Conservation (phyloP, 2,329 filamentous ascomycete species). For the Pseudocercospora eumusae region DNA sequence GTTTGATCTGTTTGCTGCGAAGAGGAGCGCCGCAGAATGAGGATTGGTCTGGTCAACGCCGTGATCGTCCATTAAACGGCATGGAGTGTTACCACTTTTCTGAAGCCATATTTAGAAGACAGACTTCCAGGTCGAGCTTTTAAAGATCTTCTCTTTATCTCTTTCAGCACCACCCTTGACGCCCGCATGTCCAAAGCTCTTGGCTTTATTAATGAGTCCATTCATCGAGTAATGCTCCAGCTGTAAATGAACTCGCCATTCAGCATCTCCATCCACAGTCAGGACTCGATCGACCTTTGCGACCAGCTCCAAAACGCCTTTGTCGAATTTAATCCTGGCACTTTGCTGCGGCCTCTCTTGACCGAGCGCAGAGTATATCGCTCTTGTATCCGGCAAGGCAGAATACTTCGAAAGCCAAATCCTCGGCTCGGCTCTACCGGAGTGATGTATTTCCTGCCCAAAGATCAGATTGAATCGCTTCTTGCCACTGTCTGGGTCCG, state of each 20-base stretch:
- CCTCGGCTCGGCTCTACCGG: conserved; percentile 20
- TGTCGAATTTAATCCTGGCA: conserved; percentile 25
- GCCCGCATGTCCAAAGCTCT: conserved; percentile 21
- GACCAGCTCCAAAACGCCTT: conserved; percentile 20
- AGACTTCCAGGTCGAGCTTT: not conserved
- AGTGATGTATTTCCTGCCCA: conserved; percentile 19
- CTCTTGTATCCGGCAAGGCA: not conserved
- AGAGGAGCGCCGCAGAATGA: not conserved
- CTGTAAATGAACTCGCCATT: conserved; percentile 23
- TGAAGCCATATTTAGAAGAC: not conserved
- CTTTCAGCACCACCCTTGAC: conserved; percentile 21
- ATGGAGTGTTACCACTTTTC: not conserved
- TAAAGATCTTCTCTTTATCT: not conserved
- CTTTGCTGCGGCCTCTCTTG: conserved; percentile 1
- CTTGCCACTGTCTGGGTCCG: conserved; percentile 24
- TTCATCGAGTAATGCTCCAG: conserved; percentile 24
- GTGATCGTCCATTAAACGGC: not conserved
- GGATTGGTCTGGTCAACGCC: not conserved
- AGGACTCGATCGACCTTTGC: conserved; percentile 20
- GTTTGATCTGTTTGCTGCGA: not conserved
- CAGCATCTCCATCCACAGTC: conserved; percentile 17
- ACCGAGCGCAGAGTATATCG: conserved; percentile 13
- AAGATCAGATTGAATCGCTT: conserved; percentile 23
- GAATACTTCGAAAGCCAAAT: conserved; percentile 21
- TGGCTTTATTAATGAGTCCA: conserved; percentile 14